Base-by-base conservation (phyloP, 169 alveolate species). In the Plasmodium ovale region DNA sequence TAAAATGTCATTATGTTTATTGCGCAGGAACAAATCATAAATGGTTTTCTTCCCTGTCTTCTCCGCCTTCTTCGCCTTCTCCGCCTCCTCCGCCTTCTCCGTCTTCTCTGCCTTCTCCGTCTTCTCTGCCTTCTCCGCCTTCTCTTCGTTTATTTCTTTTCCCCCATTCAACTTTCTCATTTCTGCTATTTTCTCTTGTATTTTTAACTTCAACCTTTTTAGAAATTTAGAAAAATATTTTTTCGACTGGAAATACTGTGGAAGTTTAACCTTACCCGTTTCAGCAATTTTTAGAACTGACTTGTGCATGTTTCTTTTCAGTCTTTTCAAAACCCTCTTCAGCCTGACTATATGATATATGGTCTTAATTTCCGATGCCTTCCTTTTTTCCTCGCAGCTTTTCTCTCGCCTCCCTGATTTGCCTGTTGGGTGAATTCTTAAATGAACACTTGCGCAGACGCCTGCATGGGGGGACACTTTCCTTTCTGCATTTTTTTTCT, bases 261-360 rank as follows among this genome's bases (percentile, higher is more conserved):
- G 44, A 27, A 4, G 10, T 29, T 67, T 74, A 19, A 21, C 54
- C 0, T 21, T 9, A 19, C 60, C 14, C 16, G 9, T 21, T 51
- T 60, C 65, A n/a, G 51, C 60, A 23, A 19, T 59, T 27, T 35
- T 59, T 5, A 60, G 58, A n/a, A 60, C 23, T 1, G 23, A 14
- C 16, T 47, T 59, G 14, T 60, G 29, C 2, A 74, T 74, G n/a
- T 74, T 60, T 35, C 12, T 74, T 67, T 74, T 74, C 25, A 74
- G 6, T 60, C 23, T 74, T 10, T 49, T 39, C 39, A 74, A 2
- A 19, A 65, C 10, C 14, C 44, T 74, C 27, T 42, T 60, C 19
- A 60, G 19, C 54, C 35, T 44, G 21, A 74, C 35, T 23, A 74
- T 74, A 53, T 60, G 16, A 65, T 47, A 27, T 67, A 62, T 53